These are phyloP conservation scores for Fusarium algeriense DNA, from an alignment of 2,329 filamentous ascomycete genomes.

Conservation along the genomic window DNA sequence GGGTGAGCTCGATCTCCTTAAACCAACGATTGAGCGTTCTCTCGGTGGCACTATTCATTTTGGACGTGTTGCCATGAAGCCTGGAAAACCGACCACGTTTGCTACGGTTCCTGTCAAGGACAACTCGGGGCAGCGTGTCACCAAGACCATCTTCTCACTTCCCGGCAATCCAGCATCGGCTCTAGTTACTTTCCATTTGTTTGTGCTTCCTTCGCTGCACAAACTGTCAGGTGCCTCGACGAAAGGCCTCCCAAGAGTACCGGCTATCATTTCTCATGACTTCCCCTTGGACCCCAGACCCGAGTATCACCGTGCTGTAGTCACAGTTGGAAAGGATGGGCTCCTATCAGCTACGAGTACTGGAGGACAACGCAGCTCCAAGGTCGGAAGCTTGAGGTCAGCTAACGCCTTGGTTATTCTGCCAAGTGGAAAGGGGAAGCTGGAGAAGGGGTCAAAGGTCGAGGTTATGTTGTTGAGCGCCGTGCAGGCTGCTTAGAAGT, in stretches of 20 bases:
- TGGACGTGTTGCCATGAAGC: slow-evolving; percentile 96
- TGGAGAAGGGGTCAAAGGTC: slow-evolving; percentile 77
- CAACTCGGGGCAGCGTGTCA: slow-evolving; percentile 67
- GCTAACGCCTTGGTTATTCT: slow-evolving; percentile 89
- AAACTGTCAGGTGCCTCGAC: slow-evolving; percentile 77
- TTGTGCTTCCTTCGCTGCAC: slow-evolving; percentile 89
- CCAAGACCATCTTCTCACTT: slow-evolving; percentile 85
- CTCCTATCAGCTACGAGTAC: slow-evolving; percentile 81
- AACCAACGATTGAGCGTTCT: slow-evolving; percentile 91
- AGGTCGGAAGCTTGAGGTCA: slow-evolving; percentile 87
- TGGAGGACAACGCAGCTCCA: slow-evolving; percentile 88
- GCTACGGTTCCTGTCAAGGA: slow-evolving; percentile 82
- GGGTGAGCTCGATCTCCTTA: slow-evolving; percentile 96
- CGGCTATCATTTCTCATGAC: slow-evolving; percentile 78
- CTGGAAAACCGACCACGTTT: slow-evolving; percentile 97
- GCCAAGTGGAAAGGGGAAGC: slow-evolving; percentile 71
- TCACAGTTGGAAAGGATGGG: slow-evolving; percentile 75
- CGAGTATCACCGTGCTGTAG: slow-evolving; percentile 90
- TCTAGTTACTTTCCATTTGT: slow-evolving; percentile 92
- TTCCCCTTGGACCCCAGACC: slow-evolving; percentile 81
- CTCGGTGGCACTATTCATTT: slow-evolving; percentile 96
- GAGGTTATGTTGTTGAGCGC: slow-evolving; percentile 83
- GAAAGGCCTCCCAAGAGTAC: slow-evolving; percentile 77
- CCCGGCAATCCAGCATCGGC: slow-evolving; percentile 96
- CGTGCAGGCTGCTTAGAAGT: slow-evolving; percentile 47